Evolutionary conservation across 2,329 filamentous ascomycete genomes (phyloP), one percentile per base, ranked within the genome.

Genomic region (Penicillium sumatraense): DNA sequence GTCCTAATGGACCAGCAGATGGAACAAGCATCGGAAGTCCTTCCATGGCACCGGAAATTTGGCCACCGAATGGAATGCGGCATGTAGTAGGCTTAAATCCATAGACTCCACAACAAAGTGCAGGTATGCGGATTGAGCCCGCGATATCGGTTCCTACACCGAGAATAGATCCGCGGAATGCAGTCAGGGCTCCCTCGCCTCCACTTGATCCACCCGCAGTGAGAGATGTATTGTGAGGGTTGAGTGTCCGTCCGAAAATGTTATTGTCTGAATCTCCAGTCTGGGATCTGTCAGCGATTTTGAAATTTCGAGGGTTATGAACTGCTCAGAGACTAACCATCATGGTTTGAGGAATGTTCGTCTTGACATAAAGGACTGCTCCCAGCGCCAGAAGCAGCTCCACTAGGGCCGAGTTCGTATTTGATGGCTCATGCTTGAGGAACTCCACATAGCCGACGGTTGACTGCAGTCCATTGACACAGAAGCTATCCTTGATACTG

Each of bases 81-180:
- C 60, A 46, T 3, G 49, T 51, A 5, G 70, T 71, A 14, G 73
- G 73, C 40, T 73, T 74, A 58, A 75, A 72, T 3, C 71, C 72
- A 45, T 72, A 75, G 1, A 69, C 59, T 0, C 72, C 72, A 38
- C 68, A 70, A 55, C 68, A 73, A 3, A 73, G 58, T 2, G 71
- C 58, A 0, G 73, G 73, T n/a, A 72, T 72, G 16, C 73, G 70
- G 47, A 74, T 69, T 6, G 71, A 73, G 7, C 72, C 72, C 2
- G 61, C 73, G 21, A 75, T 66, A 55, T 76, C 73, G 3, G 72
- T 73, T 1, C 72, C 73, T 1, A 74, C 64, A 3, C 73, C 72
- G 0, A 75, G 46, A 5, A 70, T 61, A 3, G 71, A 74, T 10
- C 73, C 73, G 13, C 71, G 65, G 42, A 75, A 66, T n/a, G 69